Base-by-base conservation (phyloP, 2,329 filamentous ascomycete genomes). In the Fusarium brachygibbosum region DNA sequence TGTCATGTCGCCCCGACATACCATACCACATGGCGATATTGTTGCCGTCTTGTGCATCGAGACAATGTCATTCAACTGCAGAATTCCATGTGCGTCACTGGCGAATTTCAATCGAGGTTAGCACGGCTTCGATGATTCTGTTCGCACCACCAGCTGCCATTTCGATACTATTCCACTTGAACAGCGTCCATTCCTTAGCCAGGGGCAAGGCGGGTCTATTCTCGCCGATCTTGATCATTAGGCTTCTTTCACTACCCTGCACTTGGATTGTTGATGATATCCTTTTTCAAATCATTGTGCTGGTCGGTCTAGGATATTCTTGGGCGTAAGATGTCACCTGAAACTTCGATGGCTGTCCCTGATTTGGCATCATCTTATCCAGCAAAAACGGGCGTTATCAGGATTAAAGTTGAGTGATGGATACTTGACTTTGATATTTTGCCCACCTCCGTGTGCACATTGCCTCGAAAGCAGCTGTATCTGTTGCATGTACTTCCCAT, bases 101-200 rank as follows among this genome's bases (percentile, higher is more conserved):
- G 41, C 42, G 34, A 70, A 70, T 68, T 68, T 70, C 62, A 70
- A 69, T 70, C 45, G 58, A 54, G 44, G 62, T 67, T 59, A 40
- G 38, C 21, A 50, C 38, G 40, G 55, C 25, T 19, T 37, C 23
- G 55, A 54, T 32, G 44, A 46, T 60, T 45, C 50, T 44, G 23
- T 58, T 28, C 13, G 59, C 51, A 63, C 46, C 38, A 57, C 23
- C 37, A 28, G n/a, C 46, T 54, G 41, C 49, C 48, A 50, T 37
- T 29, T 50, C 35, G 48, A 63, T 63, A 49, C 31, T 49, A 56
- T 58, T 35, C 57, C 45, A 46, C 55, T 29, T 54, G 42, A 54
- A 42, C 35, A 44, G 25, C 23, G 19, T 44, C 53, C 44, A 69
- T 70, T 51, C 54, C 57, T 55, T 67, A 41, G 40, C 53, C 52